A percentile compares a stretch with the other conserved stretches of the same genome.
phyloP scores from a whole-genome alignment of 192 early-diverging fungal species.

The Coemansia sp. region DNA sequence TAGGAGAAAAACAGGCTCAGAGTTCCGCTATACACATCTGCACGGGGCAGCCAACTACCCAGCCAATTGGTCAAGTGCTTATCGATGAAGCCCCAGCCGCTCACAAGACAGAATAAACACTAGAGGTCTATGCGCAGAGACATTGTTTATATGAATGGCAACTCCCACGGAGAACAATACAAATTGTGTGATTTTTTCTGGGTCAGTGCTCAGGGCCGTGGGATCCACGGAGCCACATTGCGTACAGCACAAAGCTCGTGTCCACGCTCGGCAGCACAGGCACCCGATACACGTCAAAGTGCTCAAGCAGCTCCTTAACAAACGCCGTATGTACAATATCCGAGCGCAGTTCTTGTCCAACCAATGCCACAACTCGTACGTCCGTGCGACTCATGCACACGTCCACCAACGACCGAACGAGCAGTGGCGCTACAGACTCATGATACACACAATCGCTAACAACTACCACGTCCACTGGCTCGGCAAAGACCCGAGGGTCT shows the following conservation, averaged over 20 bases:
- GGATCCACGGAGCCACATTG: constrained; percentile 22
- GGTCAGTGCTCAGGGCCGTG: no score
- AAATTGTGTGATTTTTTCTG: no score
- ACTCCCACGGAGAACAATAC: background rate
- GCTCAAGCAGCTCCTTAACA: constrained; percentile 23
- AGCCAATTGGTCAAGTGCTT: background rate
- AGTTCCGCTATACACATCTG: background rate
- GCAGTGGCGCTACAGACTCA: constrained; percentile 38
- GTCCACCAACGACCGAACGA: constrained; percentile 24
- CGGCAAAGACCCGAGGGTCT: constrained; percentile 21
- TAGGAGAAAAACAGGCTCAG: no score
- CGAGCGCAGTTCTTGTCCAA: constrained; percentile 53
- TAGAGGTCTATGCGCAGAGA: background rate
- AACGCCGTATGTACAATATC: constrained; percentile 48
- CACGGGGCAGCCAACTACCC: background rate
- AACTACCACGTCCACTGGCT: constrained; percentile 34
- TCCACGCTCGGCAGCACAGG: constrained; percentile 26
- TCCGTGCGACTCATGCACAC: constrained; percentile 24
- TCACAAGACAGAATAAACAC: no score
- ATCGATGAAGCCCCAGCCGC: background rate
- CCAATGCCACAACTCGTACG: constrained; percentile 16
- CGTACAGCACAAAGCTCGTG: constrained; percentile 23
- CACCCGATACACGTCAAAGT: constrained; percentile 32
- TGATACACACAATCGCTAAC: constrained; percentile 53
- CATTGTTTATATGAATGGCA: background rate